Conservation (phyloP, 1,139 yeast genomes). For the Sugiyamaella neomexicana region DNA sequence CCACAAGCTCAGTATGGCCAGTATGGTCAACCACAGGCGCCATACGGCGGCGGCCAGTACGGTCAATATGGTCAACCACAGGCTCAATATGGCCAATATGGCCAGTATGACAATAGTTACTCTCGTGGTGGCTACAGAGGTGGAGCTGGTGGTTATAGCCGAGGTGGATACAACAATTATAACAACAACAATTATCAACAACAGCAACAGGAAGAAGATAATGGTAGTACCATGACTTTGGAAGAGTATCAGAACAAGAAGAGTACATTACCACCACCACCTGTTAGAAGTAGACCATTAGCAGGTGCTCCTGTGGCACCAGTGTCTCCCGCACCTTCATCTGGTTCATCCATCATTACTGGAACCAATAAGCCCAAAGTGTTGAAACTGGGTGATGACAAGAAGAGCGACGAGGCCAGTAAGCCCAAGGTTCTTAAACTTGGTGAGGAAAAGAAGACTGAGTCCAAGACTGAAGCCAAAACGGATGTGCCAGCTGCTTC, state of each 20-base stretch:
- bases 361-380: slow-evolving; percentile 30
- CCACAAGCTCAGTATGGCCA: slow-evolving; percentile 40
- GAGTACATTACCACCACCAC: slow-evolving; percentile 30
- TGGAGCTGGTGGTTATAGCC: slow-evolving; percentile 33
- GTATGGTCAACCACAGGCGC: slow-evolving; percentile 27
- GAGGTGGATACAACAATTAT: slow-evolving; percentile 32
- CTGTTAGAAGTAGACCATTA: slow-evolving; percentile 17
- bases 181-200: slow-evolving; percentile 36
- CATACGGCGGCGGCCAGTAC: slow-evolving; percentile 25
- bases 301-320: slow-evolving; percentile 17
- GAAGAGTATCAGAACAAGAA: slow-evolving; percentile 84
- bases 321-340: slow-evolving; percentile 8
- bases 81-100: slow-evolving; percentile 36
- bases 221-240: slow-evolving; percentile 64
- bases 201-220: slow-evolving; percentile 34
- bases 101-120: slow-evolving; percentile 28
- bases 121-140: slow-evolving; percentile 25
- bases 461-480: slow-evolving; percentile 19
- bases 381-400: slow-evolving; percentile 24
- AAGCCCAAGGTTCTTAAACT: slow-evolving; percentile 29
- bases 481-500: slow-evolving; percentile 10
- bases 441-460: slow-evolving; percentile 21
- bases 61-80: slow-evolving; percentile 33
- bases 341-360: slow-evolving; percentile 20
- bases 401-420: slow-evolving; percentile 12